Conservation (phyloP, 148 eudicot species). For the Bassia scoparia region DNA sequence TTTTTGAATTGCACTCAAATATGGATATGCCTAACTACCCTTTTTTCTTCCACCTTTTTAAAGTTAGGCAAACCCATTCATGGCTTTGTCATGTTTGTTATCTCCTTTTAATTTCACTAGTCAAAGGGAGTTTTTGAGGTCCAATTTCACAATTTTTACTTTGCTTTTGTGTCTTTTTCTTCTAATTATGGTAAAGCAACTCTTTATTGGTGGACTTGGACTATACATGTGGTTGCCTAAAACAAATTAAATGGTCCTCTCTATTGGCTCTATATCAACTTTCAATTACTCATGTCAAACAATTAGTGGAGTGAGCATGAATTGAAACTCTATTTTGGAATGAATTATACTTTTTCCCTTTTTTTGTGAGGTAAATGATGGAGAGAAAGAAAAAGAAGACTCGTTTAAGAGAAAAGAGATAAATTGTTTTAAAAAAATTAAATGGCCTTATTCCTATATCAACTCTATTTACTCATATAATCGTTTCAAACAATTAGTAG, state of each 20-base stretch:
- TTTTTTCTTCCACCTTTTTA: not conserved
- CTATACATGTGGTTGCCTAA: not conserved
- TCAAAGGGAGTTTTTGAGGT: not conserved
- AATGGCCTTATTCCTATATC: too few species aligned
- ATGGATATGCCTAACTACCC: constrained; percentile 8
- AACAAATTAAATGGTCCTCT: not conserved
- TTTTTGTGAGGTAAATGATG: not conserved
- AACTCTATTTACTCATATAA: too few species aligned
- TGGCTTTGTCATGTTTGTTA: not conserved
- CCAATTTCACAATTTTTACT: not conserved
- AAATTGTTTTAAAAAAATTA: too few species aligned
- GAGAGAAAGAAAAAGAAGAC: not conserved
- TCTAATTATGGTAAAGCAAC: not conserved
- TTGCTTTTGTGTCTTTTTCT: constrained; percentile 1
- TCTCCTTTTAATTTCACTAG: not conserved
- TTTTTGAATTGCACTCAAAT: not conserved
- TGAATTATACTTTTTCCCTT: constrained; percentile 11
- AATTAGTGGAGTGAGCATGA: too few species aligned
- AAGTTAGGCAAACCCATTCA: constrained; percentile 6
- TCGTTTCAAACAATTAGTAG: too few species aligned
- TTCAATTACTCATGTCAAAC: not conserved
- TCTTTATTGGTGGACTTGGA: not conserved
- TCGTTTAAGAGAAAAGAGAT: not conserved
- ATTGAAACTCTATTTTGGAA: too few species aligned
- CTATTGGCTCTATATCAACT: not conserved